These are phyloP conservation scores for Phaeophleospora eucalypticola DNA, from an alignment of 2,329 filamentous ascomycete genomes.

Conservation along the genomic window DNA sequence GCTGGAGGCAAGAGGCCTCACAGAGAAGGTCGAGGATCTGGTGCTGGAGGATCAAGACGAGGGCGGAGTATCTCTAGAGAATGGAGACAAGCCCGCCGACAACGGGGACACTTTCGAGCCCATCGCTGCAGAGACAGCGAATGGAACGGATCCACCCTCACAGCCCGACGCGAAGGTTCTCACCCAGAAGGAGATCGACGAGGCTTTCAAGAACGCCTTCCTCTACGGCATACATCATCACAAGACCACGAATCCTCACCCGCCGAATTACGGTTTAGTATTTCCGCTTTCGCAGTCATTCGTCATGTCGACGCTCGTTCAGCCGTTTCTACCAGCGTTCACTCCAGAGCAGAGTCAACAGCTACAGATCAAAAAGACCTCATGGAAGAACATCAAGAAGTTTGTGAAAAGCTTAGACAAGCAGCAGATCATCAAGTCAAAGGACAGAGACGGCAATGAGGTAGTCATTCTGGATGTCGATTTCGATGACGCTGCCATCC, in stretches of 20 bases:
- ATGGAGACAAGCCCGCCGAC: conserved; percentile 26
- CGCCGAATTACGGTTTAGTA: conserved; percentile 53
- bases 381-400: conserved; percentile 66
- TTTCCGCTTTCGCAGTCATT: conserved; percentile 62
- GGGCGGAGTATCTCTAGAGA: conserved; percentile 42
- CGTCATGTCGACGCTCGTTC: conserved; percentile 60
- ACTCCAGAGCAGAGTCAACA: conserved; percentile 53
- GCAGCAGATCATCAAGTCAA: conserved; percentile 57
- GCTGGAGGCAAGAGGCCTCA: conserved; percentile 33
- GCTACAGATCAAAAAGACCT: conserved; percentile 66
- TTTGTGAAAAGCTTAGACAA: conserved; percentile 67
- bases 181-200: conserved; percentile 62
- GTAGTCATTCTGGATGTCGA: conserved; percentile 62
- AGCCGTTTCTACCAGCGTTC: conserved; percentile 61
- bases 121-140: conserved; percentile 20
- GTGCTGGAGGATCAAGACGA: conserved; percentile 42
- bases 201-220: conserved; percentile 61
- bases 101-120: conserved; percentile 8
- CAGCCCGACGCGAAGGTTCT: conserved; percentile 33
- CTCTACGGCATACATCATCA: conserved; percentile 59
- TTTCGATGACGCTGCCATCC: conserved; percentile 54
- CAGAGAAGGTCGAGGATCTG: conserved; percentile 40
- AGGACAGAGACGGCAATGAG: conserved; percentile 62
- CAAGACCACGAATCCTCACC: conserved; percentile 52
- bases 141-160: conserved; percentile 20